Evolutionary conservation across 2,329 filamentous ascomycete species (phyloP).

Genomic region (Aureobasidium sp.): DNA sequence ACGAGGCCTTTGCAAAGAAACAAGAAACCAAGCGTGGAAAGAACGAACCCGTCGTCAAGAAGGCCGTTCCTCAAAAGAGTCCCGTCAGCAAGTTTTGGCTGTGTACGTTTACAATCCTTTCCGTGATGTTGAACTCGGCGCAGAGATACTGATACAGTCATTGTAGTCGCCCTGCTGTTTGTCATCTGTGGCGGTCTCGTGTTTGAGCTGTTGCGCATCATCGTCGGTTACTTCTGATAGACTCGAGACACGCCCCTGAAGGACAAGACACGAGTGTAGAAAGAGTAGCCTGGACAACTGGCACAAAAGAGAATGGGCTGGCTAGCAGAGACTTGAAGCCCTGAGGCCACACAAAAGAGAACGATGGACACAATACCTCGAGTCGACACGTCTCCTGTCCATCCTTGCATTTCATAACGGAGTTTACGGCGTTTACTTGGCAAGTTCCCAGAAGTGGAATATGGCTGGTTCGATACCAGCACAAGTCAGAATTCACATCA

Average conservation of each 20-base stretch:
- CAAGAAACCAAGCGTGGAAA: conserved; percentile 70
- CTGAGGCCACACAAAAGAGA: neutral
- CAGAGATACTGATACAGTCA: conserved; percentile 20
- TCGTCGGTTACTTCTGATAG: conserved; percentile 25
- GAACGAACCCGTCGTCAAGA: conserved; percentile 40
- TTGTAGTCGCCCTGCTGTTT: conserved; percentile 52
- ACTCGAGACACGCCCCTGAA: neutral
- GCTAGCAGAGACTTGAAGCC: neutral
- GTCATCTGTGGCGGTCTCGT: conserved; percentile 53
- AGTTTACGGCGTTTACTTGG: neutral
- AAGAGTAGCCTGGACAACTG: neutral
- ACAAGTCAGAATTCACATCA: too few relatives aligned
- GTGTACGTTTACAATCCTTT: conserved; percentile 37
- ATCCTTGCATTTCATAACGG: neutral
- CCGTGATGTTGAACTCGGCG: too few relatives aligned
- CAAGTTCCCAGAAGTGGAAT: too few relatives aligned
- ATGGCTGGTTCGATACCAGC: too few relatives aligned
- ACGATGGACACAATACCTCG: neutral
- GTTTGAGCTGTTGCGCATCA: conserved; percentile 47
- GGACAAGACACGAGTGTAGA: neutral
- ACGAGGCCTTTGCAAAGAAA: conserved; percentile 67
- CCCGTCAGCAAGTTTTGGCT: conserved; percentile 52
- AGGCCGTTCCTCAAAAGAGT: conserved; percentile 25
- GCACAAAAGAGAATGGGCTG: neutral
- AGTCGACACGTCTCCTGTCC: neutral